Percentiles rank a stretch among this genome's conserved stretches.
These are phyloP conservation scores for Arthrobotrys conoides DNA, from an alignment of 2,329 filamentous ascomycete species.

Conservation along the genomic window DNA sequence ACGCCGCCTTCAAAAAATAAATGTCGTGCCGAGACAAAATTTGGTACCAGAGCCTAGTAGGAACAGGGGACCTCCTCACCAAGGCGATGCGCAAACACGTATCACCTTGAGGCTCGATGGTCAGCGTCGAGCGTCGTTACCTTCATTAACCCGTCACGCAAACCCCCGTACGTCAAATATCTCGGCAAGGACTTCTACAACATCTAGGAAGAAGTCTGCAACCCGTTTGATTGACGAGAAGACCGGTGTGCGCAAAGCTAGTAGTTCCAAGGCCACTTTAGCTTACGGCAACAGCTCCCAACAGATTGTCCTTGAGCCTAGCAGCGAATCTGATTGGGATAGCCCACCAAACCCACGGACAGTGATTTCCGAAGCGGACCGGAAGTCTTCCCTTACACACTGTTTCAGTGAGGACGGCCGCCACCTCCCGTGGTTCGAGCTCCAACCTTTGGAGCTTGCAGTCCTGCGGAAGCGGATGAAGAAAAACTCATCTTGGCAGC, in stretches of 20 bases:
- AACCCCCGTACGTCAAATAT: neutral
- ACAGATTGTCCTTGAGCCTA: constrained; percentile 36
- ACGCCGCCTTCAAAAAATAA: constrained; percentile 55
- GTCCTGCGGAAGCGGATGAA: constrained; percentile 87
- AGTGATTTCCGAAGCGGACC: constrained; percentile 35
- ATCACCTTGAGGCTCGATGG: constrained; percentile 63
- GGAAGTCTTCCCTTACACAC: constrained; percentile 51
- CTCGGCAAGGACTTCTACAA: constrained; percentile 10
- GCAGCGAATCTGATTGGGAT: constrained; percentile 63
- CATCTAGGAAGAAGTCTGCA: constrained; percentile 34
- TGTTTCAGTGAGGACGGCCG: constrained; percentile 65
- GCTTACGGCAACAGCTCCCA: constrained; percentile 19
- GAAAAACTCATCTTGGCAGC: constrained; percentile 89
- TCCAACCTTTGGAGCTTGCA: constrained; percentile 71
- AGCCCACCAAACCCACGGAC: constrained; percentile 61
- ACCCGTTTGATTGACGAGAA: constrained; percentile 29
- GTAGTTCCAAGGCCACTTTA: constrained; percentile 11
- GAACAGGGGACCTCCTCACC: constrained; percentile 72
- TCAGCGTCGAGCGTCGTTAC: constrained; percentile 46
- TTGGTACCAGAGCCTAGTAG: constrained; percentile 74
- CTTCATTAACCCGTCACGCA: constrained; percentile 35
- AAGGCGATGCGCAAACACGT: constrained; percentile 65
- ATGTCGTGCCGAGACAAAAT: constrained; percentile 72
- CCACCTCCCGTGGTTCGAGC: constrained; percentile 65
- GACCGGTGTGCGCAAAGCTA: neutral